These are phyloP conservation scores for Brassica carinata DNA, from an alignment of 345 rosid species.

Conservation along the genomic window DNA sequence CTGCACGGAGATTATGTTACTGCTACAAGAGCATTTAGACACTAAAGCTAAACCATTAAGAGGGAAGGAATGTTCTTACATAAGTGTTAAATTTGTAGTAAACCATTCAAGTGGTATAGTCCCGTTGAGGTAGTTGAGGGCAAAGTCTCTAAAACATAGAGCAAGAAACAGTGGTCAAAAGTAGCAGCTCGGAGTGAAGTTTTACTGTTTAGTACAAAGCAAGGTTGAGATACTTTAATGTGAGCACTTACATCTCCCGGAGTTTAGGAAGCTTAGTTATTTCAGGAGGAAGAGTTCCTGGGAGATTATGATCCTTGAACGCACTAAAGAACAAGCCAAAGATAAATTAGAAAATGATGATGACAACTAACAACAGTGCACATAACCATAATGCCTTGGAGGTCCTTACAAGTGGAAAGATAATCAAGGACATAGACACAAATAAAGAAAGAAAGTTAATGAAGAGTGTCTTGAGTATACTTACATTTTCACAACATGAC, in stretches of 20 bases:
- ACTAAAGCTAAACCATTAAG: background rate
- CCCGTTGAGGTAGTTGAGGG: slow-evolving; percentile 60
- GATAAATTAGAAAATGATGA: background rate
- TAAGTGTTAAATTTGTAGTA: slow-evolving; percentile 42
- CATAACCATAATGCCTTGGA: background rate
- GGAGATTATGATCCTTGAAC: slow-evolving; percentile 55
- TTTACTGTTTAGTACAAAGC: background rate
- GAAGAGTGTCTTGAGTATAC: slow-evolving; percentile 18
- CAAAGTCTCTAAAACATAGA: slow-evolving; percentile 48
- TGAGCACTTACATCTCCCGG: slow-evolving; percentile 49
- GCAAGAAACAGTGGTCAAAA: slow-evolving; percentile 21
- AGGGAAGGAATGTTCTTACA: slow-evolving; percentile 46
- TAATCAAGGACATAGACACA: background rate
- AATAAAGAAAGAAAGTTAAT: background rate
- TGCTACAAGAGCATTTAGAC: slow-evolving; percentile 7
- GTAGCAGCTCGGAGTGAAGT: background rate
- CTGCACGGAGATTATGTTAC: slow-evolving; percentile 41
- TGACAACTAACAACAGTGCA: background rate
- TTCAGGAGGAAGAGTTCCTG: slow-evolving; percentile 62
- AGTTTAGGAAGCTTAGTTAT: slow-evolving; percentile 55
- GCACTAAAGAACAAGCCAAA: slow-evolving; percentile 40
- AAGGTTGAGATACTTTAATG: slow-evolving; percentile 7
- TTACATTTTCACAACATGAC: slow-evolving; percentile 61
- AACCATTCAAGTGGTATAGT: slow-evolving; percentile 61
- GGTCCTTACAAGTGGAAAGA: background rate